phyloP scores from a whole-genome alignment of 2,329 filamentous ascomycete genomes.

The Lasiodiplodia gonubiensis region DNA sequence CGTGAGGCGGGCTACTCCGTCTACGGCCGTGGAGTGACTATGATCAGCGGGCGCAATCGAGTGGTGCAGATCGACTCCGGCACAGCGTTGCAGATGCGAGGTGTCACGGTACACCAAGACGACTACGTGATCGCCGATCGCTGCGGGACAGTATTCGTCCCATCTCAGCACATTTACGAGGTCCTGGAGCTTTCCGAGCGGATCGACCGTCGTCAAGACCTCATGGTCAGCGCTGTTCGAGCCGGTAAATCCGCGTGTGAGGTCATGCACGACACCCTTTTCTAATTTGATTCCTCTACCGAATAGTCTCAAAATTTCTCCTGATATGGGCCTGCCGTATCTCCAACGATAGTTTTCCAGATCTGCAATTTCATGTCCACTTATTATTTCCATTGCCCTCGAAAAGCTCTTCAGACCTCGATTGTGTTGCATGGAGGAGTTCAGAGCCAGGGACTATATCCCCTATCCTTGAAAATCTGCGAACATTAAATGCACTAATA shows the following conservation, averaged over 20 bases:
- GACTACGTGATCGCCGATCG: background rate
- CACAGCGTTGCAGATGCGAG: background rate
- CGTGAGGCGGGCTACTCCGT: background rate
- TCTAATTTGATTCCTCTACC: no score
- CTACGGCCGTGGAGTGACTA: background rate
- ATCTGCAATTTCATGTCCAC: no score
- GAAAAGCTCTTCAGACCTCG: no score
- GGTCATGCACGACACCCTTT: background rate
- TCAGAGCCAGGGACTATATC: no score
- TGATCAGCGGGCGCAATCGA: background rate
- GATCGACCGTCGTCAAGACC: background rate
- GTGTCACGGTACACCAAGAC: background rate
- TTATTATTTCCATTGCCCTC: no score
- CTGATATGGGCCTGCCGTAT: no score
- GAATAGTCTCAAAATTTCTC: no score
- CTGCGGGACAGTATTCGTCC: background rate
- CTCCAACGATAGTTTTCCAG: no score
- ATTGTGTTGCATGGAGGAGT: no score
- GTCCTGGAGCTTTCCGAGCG: background rate
- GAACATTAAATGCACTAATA: no score
- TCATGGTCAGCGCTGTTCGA: background rate
- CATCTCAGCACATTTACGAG: background rate
- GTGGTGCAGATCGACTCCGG: slow-evolving; percentile 1
- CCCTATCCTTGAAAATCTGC: no score
- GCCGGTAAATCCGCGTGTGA: background rate